Percentiles rank a stretch among this genome's conserved stretches.
These are phyloP conservation scores for Aspergillus mulundensis DNA, from an alignment of 495 filamentous ascomycete genomes.

Conservation along the genomic window DNA sequence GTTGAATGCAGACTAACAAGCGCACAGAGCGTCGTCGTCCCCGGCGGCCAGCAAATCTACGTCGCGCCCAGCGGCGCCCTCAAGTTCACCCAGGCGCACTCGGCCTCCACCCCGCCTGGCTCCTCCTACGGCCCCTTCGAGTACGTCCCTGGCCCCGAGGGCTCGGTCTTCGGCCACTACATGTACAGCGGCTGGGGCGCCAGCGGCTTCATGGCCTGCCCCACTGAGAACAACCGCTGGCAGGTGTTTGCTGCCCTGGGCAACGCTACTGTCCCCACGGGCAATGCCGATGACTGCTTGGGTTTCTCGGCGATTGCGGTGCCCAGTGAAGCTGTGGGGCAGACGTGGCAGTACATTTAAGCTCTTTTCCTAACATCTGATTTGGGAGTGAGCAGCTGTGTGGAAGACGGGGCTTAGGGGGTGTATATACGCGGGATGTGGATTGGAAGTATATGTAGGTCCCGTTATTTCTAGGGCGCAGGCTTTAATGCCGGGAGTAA, in stretches of 20 bases:
- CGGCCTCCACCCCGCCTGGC: conserved; percentile 51
- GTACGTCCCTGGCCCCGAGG: conserved; percentile 24
- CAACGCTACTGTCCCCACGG: conserved; percentile 39
- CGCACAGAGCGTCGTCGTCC: conserved; percentile 48
- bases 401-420: too few relatives aligned
- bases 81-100: conserved; percentile 58
- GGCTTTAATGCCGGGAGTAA: too few relatives aligned
- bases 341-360: conserved; percentile 44
- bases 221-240: conserved; percentile 32
- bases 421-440: neutral
- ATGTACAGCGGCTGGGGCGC: conserved; percentile 30
- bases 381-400: too few relatives aligned
- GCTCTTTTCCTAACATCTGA: neutral
- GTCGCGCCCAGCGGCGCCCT: conserved; percentile 52
- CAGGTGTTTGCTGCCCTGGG: conserved; percentile 40
- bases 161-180: conserved; percentile 25
- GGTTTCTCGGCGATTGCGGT: conserved; percentile 37
- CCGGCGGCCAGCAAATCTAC: conserved; percentile 64
- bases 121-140: conserved; percentile 44
- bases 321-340: conserved; percentile 19
- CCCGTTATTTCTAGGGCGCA: too few relatives aligned
- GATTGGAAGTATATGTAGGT: neutral
- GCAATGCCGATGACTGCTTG: conserved; percentile 35
- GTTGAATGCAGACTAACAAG: too few relatives aligned
- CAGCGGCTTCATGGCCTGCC: conserved; percentile 44